Base-by-base conservation (phyloP, 352 stramenopile species). In the Blastocystis sp. region DNA sequence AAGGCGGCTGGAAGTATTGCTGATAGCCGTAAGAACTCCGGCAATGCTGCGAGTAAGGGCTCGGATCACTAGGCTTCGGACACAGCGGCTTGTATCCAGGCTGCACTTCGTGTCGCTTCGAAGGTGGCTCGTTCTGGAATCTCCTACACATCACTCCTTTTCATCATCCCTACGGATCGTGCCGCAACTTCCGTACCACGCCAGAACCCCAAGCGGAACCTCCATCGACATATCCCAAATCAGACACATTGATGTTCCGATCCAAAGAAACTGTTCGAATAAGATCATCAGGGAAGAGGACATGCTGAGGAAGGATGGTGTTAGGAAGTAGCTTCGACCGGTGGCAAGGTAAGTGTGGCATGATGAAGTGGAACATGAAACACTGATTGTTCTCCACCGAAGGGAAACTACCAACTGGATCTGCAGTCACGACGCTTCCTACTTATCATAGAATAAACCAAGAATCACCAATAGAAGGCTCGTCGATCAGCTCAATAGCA, bases 171-270 rank as follows among this genome's bases (percentile, higher is more conserved):
- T 47, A 54, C 50, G 41, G 18, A 41, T 64, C 23, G 37, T 53
- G 70, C 20, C 70, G 70, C 54, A 80, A 41, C 70, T 80, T 53
- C 3, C 70, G 70, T 34, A 80, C 70, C 11, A 41, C 70, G 34
- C 70, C 70, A 0, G 70, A 80, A 4, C 70, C 70, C 70, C 70
- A 80, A 8, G n/a, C n/a, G 5, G 34, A 26, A 2, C 18, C 70
- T 4, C 50, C 26, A 13, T 80, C 45, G 13, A 80, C 20, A 20
- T 39, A 62, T 9, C 70, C 70, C 20, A 80, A 53, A 23, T 80
- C 70, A 20, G 70, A 80, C 26, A 80, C 54, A 26, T 80, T 47
- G 13, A 80, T 62, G 26, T 41, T 26, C 70, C 70, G 70, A 41
- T 80, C 54, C 34, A 80, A 53, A 26, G 70, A 26, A n/a, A 45